Conservation (phyloP, 345 rosid genomes). For the Citrus reticulata region DNA sequence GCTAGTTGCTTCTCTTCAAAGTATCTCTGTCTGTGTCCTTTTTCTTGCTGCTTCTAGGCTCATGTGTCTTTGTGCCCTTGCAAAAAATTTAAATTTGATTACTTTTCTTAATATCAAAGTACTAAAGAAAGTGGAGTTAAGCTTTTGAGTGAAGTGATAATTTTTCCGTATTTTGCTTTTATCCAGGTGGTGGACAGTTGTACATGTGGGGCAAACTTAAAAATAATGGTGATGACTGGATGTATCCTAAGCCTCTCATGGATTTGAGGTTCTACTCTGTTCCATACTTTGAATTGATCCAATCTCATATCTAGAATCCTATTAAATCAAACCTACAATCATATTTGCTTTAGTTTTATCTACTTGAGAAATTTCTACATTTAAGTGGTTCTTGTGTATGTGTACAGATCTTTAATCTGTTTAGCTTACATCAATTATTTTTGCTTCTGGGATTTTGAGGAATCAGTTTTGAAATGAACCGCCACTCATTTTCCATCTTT, state of each 20-base stretch:
- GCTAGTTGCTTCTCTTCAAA: background rate
- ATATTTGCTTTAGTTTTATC: background rate
- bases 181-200: conserved; percentile 90
- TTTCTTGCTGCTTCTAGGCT: background rate
- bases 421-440: background rate
- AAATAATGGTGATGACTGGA: conserved; percentile 92
- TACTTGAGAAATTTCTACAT: background rate
- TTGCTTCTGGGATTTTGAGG: background rate
- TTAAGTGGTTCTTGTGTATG: background rate
- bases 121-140: background rate
- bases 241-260: conserved; percentile 99
- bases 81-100: background rate
- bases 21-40: too few relatives aligned
- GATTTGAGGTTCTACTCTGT: conserved; percentile 72
- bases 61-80: background rate
- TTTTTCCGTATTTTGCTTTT: conserved; percentile 5
- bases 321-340: background rate
- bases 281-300: background rate
- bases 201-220: conserved; percentile 99
- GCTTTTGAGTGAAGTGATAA: background rate
- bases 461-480: background rate
- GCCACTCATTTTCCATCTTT: background rate
- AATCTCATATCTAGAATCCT: background rate
- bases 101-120: background rate
- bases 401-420: background rate